Conservation (phyloP, 2,329 filamentous ascomycete species). For the Teratosphaeria viscida region DNA sequence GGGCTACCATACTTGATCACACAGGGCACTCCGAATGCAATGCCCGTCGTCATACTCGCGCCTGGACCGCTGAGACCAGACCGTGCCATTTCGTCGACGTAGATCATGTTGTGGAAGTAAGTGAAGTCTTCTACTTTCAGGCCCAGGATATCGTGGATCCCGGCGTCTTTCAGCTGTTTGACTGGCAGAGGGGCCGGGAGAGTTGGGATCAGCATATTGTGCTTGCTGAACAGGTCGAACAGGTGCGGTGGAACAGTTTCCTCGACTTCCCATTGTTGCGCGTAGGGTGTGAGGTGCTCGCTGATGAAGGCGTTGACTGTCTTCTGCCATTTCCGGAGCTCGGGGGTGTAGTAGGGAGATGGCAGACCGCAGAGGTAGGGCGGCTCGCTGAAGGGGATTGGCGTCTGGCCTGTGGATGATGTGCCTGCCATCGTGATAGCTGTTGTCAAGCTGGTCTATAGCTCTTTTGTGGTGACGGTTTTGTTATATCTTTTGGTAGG, state of each 20-base stretch:
- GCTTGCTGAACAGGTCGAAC: conserved; percentile 52
- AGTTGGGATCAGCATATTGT: conserved; percentile 60
- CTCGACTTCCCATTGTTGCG: conserved; percentile 59
- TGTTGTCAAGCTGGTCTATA: not conserved
- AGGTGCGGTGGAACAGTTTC: conserved; percentile 55
- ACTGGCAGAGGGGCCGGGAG: conserved; percentile 60
- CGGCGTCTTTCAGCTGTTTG: conserved; percentile 54
- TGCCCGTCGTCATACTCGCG: conserved; percentile 57
- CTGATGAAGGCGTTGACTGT: conserved; percentile 56
- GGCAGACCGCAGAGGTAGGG: conserved; percentile 60
- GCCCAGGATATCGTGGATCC: conserved; percentile 56
- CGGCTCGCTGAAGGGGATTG: conserved; percentile 62
- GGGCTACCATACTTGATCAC: conserved; percentile 57
- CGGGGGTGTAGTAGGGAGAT: conserved; percentile 59
- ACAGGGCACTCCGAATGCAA: conserved; percentile 62
- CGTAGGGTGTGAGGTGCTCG: conserved; percentile 51
- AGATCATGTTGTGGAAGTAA: conserved; percentile 60
- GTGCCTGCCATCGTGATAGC: not conserved
- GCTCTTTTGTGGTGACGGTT: not conserved
- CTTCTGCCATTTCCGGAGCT: conserved; percentile 57
- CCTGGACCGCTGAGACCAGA: conserved; percentile 54
- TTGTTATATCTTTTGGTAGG: not conserved
- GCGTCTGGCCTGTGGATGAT: not conserved
- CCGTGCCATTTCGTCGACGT: conserved; percentile 58
- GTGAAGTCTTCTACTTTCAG: conserved; percentile 65